Evolutionary conservation across 2,329 filamentous ascomycete genomes (phyloP).

Genomic region (Penicillium hesseltinei): DNA sequence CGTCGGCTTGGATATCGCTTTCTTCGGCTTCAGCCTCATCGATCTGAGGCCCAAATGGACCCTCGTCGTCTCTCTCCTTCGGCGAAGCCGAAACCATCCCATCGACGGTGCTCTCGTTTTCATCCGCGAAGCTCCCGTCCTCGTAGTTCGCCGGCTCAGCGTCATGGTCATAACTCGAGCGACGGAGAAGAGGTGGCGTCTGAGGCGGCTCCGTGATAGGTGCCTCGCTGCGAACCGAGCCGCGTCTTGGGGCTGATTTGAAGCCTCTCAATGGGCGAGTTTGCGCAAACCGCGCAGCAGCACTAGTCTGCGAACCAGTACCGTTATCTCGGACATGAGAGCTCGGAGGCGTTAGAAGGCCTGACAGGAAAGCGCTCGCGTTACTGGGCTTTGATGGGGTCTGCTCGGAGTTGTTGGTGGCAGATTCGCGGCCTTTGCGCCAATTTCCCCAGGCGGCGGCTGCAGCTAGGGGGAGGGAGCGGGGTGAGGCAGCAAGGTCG

Average conservation of each 20-base stretch:
- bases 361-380: constrained; percentile 66
- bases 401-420: constrained; percentile 42
- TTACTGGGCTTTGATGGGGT: constrained; percentile 62
- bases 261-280: constrained; percentile 35
- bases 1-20: background rate
- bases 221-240: constrained; percentile 33
- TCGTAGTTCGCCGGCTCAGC: constrained; percentile 53
- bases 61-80: constrained; percentile 27
- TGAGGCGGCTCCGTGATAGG: constrained; percentile 37
- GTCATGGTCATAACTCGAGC: constrained; percentile 59
- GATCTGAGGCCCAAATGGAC: constrained; percentile 35
- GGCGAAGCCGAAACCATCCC: constrained; percentile 39
- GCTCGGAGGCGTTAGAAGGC: constrained; percentile 84
- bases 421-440: constrained; percentile 66
- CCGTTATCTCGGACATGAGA: constrained; percentile 65
- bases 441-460: constrained; percentile 98
- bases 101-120: constrained; percentile 49
- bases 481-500: constrained; percentile 73
- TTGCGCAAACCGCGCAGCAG: constrained; percentile 34
- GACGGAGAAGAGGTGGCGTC: constrained; percentile 57
- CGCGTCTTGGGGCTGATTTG: constrained; percentile 29
- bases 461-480: constrained; percentile 74
- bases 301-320: constrained; percentile 42
- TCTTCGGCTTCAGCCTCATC: constrained; percentile 5
- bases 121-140: constrained; percentile 47